These are phyloP conservation scores for Plasmodium malariae DNA, from an alignment of 169 alveolate genomes.

Conservation along the genomic window DNA sequence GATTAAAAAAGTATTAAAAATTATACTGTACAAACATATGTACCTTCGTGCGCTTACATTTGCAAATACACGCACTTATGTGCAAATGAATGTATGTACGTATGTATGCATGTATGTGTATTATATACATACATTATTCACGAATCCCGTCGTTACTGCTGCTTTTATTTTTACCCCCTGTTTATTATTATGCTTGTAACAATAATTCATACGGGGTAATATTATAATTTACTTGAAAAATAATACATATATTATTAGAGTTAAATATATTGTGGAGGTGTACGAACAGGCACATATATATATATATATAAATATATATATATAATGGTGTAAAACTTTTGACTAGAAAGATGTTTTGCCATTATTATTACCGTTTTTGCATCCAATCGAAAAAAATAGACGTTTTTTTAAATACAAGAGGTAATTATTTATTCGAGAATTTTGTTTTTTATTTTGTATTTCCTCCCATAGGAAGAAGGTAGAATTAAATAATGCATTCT, in stretches of 20 bases:
- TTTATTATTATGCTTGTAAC: too few relatives aligned
- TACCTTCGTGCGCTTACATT: too few relatives aligned
- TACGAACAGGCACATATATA: neutral
- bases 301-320: neutral
- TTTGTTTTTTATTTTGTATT: conserved; percentile 19
- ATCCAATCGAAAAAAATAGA: conserved; percentile 32
- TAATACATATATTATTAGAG: too few relatives aligned
- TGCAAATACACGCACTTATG: too few relatives aligned
- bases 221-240: too few relatives aligned
- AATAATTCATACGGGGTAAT: too few relatives aligned
- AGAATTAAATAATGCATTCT: conserved; percentile 31
- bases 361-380: neutral
- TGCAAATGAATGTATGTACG: neutral
- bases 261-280: neutral
- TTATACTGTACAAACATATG: too few relatives aligned
- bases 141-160: too few relatives aligned
- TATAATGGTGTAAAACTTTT: neutral
- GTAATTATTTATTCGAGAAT: conserved; percentile 22
- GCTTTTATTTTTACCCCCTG: neutral
- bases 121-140: neutral
- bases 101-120: neutral
- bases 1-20: too few relatives aligned
- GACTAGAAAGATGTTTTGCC: too few relatives aligned
- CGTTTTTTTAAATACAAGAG: conserved; percentile 24
- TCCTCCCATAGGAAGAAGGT: conserved; percentile 58